Conservation (phyloP, 345 rosid species). For the Populus pruinosa region DNA sequence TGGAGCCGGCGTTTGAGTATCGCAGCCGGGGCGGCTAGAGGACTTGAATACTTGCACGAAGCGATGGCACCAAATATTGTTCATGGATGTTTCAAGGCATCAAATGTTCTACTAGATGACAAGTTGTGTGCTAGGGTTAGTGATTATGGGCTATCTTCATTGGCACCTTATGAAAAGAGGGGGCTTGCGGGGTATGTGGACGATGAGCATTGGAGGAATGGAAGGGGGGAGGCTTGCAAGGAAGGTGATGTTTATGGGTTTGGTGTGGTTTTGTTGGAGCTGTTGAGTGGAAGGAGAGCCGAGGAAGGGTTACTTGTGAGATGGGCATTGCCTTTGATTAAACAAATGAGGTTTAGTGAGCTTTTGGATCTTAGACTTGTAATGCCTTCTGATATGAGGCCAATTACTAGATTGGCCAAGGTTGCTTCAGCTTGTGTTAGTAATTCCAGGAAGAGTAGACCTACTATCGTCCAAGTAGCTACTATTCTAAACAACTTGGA, state of each 20-base stretch:
- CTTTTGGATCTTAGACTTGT: constrained; percentile 57
- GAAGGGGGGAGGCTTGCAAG: constrained; percentile 42
- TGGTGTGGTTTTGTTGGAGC: constrained; percentile 77
- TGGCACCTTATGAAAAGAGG: constrained; percentile 50
- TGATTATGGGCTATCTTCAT: constrained; percentile 66
- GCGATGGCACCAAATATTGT: constrained; percentile 43
- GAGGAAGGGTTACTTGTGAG: constrained; percentile 61
- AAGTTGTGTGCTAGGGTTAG: constrained; percentile 46
- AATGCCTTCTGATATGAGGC: constrained; percentile 42
- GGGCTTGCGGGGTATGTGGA: constrained; percentile 54
- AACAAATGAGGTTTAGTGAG: constrained; percentile 51
- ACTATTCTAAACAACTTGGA: constrained; percentile 69
- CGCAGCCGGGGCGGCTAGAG: constrained; percentile 70
- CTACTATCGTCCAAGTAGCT: constrained; percentile 53
- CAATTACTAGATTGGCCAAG: constrained; percentile 61
- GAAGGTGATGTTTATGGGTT: constrained; percentile 77
- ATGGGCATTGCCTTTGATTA: constrained; percentile 82
- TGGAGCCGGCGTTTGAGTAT: constrained; percentile 61
- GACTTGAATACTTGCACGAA: constrained; percentile 65
- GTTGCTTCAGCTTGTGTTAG: constrained; percentile 83
- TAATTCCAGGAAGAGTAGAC: constrained; percentile 66
- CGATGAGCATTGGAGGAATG: constrained; percentile 49
- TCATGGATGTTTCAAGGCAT: constrained; percentile 65
- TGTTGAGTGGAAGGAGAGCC: constrained; percentile 68
- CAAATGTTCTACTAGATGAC: constrained; percentile 60